A percentile compares a stretch with the other conserved stretches of the same genome.
These are phyloP conservation scores for Helminthosporium solani DNA, from an alignment of 2,329 filamentous ascomycete genomes.

Conservation along the genomic window DNA sequence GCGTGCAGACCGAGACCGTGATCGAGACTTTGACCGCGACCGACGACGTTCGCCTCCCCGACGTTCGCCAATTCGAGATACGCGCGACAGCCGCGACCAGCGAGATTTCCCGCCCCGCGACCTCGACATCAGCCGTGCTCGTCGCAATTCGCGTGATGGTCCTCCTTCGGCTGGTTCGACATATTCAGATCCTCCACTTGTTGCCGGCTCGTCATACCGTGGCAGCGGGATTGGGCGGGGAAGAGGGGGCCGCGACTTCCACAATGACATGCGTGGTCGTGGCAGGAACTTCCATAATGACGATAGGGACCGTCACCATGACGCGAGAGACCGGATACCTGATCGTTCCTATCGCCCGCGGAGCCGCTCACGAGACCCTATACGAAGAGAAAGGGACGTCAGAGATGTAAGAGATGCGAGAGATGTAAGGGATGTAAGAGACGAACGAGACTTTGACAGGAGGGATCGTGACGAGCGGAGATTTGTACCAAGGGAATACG, in stretches of 20 bases:
- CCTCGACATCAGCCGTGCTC: constrained; percentile 65
- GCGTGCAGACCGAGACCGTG: constrained; percentile 58
- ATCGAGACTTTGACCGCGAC: constrained; percentile 55
- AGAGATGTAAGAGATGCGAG: constrained; percentile 41
- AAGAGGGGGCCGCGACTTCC: constrained; percentile 50
- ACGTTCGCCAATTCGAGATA: constrained; percentile 62
- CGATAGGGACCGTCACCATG: constrained; percentile 54
- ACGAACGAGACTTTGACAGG: constrained; percentile 43
- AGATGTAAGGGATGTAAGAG: constrained; percentile 41
- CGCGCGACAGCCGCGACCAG: constrained; percentile 62
- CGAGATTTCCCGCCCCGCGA: constrained; percentile 62
- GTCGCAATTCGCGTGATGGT: constrained; percentile 70
- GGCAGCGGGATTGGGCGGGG: constrained; percentile 56
- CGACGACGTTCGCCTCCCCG: constrained; percentile 63
- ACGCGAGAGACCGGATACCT: constrained; percentile 33
- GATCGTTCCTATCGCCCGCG: constrained; percentile 58
- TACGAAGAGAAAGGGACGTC: constrained; percentile 52
- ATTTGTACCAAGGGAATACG: constrained; percentile 49
- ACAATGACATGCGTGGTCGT: constrained; percentile 28
- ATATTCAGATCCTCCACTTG: constrained; percentile 66
- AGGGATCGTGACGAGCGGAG: constrained; percentile 46
- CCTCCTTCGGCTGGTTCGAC: constrained; percentile 71
- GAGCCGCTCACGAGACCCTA: constrained; percentile 65
- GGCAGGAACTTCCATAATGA: constrained; percentile 51
- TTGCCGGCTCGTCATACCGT: constrained; percentile 51